phyloP scores from a whole-genome alignment of 768 basidiomycete species.

The Cystobasidium tubakii region DNA sequence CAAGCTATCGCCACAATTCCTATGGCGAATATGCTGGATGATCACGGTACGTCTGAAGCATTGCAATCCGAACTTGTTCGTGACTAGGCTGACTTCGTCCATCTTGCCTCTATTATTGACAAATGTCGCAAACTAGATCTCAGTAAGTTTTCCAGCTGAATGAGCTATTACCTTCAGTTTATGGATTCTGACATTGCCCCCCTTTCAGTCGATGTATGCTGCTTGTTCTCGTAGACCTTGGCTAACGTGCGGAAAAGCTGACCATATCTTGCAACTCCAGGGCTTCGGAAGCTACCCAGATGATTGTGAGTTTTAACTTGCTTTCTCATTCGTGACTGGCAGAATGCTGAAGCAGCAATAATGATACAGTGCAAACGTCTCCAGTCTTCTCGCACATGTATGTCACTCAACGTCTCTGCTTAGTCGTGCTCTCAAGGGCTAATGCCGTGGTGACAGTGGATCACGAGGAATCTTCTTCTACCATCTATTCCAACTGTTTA shows the following conservation, averaged over 20 bases:
- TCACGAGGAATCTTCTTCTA: conserved; percentile 83
- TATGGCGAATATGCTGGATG: conserved; percentile 50
- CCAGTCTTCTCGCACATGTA: conserved; percentile 40
- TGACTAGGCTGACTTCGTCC: conserved; percentile 3
- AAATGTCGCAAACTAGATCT: background rate
- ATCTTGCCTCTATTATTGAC: too few species aligned
- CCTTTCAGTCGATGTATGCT: conserved; percentile 31
- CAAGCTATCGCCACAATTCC: conserved; percentile 43
- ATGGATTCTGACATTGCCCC: background rate
- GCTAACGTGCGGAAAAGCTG: background rate
- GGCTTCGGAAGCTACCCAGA: conserved; percentile 63
- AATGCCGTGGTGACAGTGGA: too few species aligned
- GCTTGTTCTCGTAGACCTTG: conserved; percentile 13
- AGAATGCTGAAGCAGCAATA: conserved; percentile 50
- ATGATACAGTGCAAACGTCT: conserved; percentile 27
- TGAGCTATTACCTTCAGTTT: background rate
- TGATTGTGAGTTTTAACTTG: conserved; percentile 43
- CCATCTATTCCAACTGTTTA: conserved; percentile 72
- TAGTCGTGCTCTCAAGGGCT: too few species aligned
- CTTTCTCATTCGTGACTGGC: conserved; percentile 66
- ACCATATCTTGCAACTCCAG: conserved; percentile 37
- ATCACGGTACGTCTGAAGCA: conserved; percentile 58
- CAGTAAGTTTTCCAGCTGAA: background rate
- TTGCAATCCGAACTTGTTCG: conserved; percentile 66
- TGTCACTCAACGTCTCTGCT: background rate